Base-by-base conservation (phyloP, 2,329 filamentous ascomycete genomes). In the Zymoseptoria crescenta region DNA sequence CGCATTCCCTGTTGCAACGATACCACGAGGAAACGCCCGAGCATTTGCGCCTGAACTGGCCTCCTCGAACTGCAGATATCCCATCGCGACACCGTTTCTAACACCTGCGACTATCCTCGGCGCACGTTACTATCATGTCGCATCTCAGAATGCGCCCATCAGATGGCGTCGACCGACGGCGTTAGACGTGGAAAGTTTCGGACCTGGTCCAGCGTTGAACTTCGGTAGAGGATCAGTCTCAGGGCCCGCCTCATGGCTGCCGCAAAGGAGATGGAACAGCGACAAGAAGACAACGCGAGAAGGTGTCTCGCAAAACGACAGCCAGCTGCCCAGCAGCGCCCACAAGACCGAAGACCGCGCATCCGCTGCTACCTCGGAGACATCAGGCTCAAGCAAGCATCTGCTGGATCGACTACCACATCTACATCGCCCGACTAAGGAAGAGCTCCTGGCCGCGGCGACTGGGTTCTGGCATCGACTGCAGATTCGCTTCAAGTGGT, bases 401-500 rank as follows among this genome's bases (percentile, higher is more conserved):
- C 72, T 87, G 28, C 79, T 84, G 61, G 78, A 86, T 66, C 81
- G 82, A 62, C 74, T 81, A 10, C 87, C 89, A 67, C 91, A 85
- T 62, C 73, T 86, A 45, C 83, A 96, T 76, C 83, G 92, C 20
- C 93, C 94, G 4, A 93, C 87, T 7, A 96, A 96, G 71, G 92
- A 96, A 72, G 94, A 99, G 74, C 81, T 99, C 28, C 80, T 99
- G 41, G 88, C 89, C 20, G 93, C 94, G 4, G 91, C 94, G 41
- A 96, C 86, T 21, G 92, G 92, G 1, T 96, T 97, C 73, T 94
- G 91, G 86, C 87, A 95, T 63, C 84, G 94, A 54, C 75, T 96
- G 51, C 91, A 88, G 70, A 89, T 97, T 24, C 87, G 91, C 49
- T 95, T 97, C 78, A 99, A 99, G 75, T 99, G 94, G 94, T 87